Evolutionary conservation across 805 yeast genomes (phyloP).

Genomic region (Wickerhamomyces tratensis): DNA sequence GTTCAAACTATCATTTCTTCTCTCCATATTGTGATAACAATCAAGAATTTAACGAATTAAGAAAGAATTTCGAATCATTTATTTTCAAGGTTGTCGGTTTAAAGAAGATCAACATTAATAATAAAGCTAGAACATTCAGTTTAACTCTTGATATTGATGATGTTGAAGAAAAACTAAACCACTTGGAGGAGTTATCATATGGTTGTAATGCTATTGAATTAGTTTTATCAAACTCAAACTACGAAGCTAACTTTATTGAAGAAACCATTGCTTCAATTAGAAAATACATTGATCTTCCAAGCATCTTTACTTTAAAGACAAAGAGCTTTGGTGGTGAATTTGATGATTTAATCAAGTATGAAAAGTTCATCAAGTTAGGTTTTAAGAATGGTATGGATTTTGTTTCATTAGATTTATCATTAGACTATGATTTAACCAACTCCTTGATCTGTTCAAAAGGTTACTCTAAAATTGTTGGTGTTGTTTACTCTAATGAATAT

Average conservation of each 20-base stretch:
- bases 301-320: conserved; percentile 75
- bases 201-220: conserved; percentile 83
- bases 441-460: conserved; percentile 42
- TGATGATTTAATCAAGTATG: conserved; percentile 35
- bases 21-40: conserved; percentile 59
- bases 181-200: conserved; percentile 42
- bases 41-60: conserved; percentile 45
- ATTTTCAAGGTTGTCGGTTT: conserved; percentile 55
- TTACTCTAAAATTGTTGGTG: conserved; percentile 67
- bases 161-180: conserved; percentile 31
- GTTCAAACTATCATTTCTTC: conserved; percentile 70
- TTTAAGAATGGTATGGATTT: conserved; percentile 71
- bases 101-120: conserved; percentile 20
- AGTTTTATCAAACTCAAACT: conserved; percentile 46
- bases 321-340: conserved; percentile 74
- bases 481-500: conserved; percentile 41
- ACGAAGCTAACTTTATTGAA: conserved; percentile 47
- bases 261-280: conserved; percentile 68
- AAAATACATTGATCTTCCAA: conserved; percentile 56
- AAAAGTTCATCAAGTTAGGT: conserved; percentile 47
- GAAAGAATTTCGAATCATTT: conserved; percentile 48
- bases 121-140: conserved; percentile 45
- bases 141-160: conserved; percentile 67
- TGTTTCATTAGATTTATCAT: conserved; percentile 70
- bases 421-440: conserved; percentile 46